A percentile compares a stretch with the other conserved stretches of the same genome.
Conservation (phyloP, 2,329 filamentous ascomycete species). For the Huntiella omanensis region DNA sequence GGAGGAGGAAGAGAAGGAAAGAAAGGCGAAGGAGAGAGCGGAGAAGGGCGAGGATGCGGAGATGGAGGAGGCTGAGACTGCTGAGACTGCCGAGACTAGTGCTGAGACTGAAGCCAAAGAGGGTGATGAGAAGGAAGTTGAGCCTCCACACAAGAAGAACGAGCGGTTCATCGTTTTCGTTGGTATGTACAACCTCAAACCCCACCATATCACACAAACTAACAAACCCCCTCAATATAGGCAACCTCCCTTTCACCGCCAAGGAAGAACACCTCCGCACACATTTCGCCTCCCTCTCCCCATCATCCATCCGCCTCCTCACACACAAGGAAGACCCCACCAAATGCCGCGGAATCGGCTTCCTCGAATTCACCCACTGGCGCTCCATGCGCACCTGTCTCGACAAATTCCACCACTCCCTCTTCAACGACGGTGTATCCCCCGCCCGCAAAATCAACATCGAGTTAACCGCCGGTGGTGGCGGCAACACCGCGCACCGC, state of each 20-base stretch:
- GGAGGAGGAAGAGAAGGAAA: slow-evolving; percentile 14
- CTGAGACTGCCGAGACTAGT: slow-evolving; percentile 14
- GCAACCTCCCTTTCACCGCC: slow-evolving; percentile 76
- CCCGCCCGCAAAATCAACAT: slow-evolving; percentile 67
- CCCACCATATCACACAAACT: slow-evolving; percentile 14
- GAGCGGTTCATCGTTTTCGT: slow-evolving; percentile 62
- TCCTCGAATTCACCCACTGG: slow-evolving; percentile 74
- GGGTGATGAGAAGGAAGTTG: slow-evolving; percentile 15
- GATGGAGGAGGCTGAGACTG: slow-evolving; percentile 17
- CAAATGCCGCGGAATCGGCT: slow-evolving; percentile 59
- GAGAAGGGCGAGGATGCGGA: slow-evolving; percentile 12
- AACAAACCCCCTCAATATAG: slow-evolving; percentile 22
- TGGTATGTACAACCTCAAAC: slow-evolving; percentile 25
- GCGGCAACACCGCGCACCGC: slow-evolving; percentile 54
- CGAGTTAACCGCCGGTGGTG: slow-evolving; percentile 78
- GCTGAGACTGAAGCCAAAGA: slow-evolving; percentile 14
- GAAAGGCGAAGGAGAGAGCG: slow-evolving; percentile 11
- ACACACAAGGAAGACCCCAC: slow-evolving; percentile 43
- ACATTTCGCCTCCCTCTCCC: slow-evolving; percentile 64
- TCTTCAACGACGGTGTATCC: slow-evolving; percentile 40
- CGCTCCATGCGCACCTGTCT: slow-evolving; percentile 86
- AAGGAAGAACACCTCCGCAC: slow-evolving; percentile 47
- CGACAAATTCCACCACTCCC: slow-evolving; percentile 73
- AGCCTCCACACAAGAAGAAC: slow-evolving; percentile 18
- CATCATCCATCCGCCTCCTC: slow-evolving; percentile 52